A percentile compares a stretch with the other conserved stretches of the same genome.
Conservation (phyloP, 2,329 filamentous ascomycete species). For the Fusarium acutatum region DNA sequence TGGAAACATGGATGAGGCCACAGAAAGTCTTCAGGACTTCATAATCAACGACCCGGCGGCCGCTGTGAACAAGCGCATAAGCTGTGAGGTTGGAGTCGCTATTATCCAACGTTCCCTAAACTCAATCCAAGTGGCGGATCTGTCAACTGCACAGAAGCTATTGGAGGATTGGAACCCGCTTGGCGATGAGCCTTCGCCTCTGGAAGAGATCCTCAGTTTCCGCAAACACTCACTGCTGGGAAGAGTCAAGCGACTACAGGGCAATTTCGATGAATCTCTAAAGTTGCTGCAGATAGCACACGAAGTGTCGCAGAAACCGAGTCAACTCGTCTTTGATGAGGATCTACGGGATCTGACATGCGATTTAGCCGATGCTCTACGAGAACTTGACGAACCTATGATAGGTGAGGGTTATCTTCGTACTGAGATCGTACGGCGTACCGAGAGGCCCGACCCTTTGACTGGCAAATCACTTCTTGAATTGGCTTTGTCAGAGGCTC, state of each 20-base stretch:
- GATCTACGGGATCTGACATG: slow-evolving; percentile 32
- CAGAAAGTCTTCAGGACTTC: slow-evolving; percentile 21
- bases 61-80: slow-evolving; percentile 11
- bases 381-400: slow-evolving; percentile 28
- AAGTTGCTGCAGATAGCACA: slow-evolving; percentile 14
- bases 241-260: slow-evolving; percentile 27
- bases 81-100: slow-evolving; percentile 25
- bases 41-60: background rate
- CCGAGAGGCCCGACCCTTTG: slow-evolving; percentile 12
- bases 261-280: slow-evolving; percentile 22
- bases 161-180: slow-evolving; percentile 27
- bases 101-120: slow-evolving; percentile 31
- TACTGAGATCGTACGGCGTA: slow-evolving; percentile 20
- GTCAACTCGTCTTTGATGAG: slow-evolving; percentile 29
- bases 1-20: slow-evolving; percentile 33
- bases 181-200: slow-evolving; percentile 13
- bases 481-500: slow-evolving; percentile 29
- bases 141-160: slow-evolving; percentile 20
- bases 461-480: slow-evolving; percentile 29
- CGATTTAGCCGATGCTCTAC: slow-evolving; percentile 33
- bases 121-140: slow-evolving; percentile 29
- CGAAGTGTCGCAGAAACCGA: background rate
- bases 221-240: slow-evolving; percentile 32
- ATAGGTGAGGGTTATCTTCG: slow-evolving; percentile 25
- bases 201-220: slow-evolving; percentile 28